Percentiles rank a stretch among this genome's conserved stretches.
Evolutionary conservation across 768 basidiomycete genomes (phyloP).

Genomic region (Calocybe indica): DNA sequence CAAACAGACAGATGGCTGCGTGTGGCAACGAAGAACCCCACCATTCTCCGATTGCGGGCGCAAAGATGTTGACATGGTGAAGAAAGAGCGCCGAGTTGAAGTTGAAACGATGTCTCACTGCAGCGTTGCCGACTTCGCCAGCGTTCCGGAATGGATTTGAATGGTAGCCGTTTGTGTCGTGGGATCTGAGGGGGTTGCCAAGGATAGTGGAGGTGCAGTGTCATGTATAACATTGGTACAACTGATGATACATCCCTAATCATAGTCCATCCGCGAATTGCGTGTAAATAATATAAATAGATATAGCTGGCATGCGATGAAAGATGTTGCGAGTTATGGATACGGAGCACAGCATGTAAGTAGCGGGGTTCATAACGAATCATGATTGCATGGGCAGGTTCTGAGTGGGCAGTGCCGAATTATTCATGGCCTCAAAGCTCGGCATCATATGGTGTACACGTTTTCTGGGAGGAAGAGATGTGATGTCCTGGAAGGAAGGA

Average conservation of each 20-base stretch:
- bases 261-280: not conserved
- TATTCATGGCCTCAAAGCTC: slow-evolving; percentile 49
- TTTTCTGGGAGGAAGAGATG: slow-evolving; percentile 54
- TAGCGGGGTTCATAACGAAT: slow-evolving; percentile 6
- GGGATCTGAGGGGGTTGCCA: slow-evolving; percentile 6
- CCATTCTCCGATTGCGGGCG: too few species aligned
- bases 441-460: slow-evolving; percentile 63
- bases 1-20: too few species aligned
- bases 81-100: too few species aligned
- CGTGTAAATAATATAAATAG: slow-evolving; percentile 1
- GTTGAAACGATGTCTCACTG: too few species aligned
- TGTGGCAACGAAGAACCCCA: too few species aligned
- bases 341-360: not conserved
- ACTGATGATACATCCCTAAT: not conserved
- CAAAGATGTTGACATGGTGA: too few species aligned
- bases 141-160: not conserved
- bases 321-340: not conserved
- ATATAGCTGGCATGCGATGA: not conserved
- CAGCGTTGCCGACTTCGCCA: too few species aligned
- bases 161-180: slow-evolving; percentile 1
- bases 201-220: not conserved
- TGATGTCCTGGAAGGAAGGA: slow-evolving; percentile 37
- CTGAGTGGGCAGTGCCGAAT: slow-evolving; percentile 47
- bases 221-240: slow-evolving; percentile 1
- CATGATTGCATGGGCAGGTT: slow-evolving; percentile 52